Evolutionary conservation across 2,329 filamentous ascomycete species (phyloP), one percentile per base, ranked within the genome.

Genomic region (Blumeria hordei): DNA sequence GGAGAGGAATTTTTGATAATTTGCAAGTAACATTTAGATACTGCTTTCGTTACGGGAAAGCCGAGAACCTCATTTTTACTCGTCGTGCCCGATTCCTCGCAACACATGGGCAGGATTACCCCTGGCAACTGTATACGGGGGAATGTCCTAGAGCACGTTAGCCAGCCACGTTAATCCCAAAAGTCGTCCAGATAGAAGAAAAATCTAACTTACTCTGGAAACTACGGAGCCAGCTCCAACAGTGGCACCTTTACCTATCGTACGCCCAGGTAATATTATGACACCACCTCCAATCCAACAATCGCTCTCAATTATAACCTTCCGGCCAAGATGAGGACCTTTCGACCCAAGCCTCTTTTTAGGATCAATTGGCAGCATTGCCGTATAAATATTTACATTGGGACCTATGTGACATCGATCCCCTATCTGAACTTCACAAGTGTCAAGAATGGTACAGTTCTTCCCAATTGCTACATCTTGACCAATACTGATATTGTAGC

Each of bases 401-500:
- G 86, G 84, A 2, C 87, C 87, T 59, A 88, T 81, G 64, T 83
- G 76, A 54, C 78, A 80, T 57, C 85, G 78, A 58, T 85, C 78
- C 2, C 88, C 88, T 62, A 96, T 88, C 50, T 73, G 79, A 57
- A 96, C 83, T 59, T 81, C 75, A 65, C 81, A 84, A n/a, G 88
- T 81, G 65, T 98, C 92, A 55, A 88, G 78, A 64, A 96, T 82
- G 32, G 80, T 81, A 67, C 88, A 95, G 63, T 86, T 84, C 55
- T 85, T 77, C 16, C 83, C 85, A 60, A 98, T 84, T 55, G 81
- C 77, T 2, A 93, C 86, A 59, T 92, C 81, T 61, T 88, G 82
- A 11, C 85, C 88, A 60, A 98, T 84, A 51, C 77, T 76, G 62
- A 96, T 83, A 66, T 98, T 96, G 70, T 94, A 96, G 0, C 92